Evolutionary conservation across 202 grass and related monocot genomes (phyloP).

Genomic region (Bolboschoenoplectus hybrid): DNA sequence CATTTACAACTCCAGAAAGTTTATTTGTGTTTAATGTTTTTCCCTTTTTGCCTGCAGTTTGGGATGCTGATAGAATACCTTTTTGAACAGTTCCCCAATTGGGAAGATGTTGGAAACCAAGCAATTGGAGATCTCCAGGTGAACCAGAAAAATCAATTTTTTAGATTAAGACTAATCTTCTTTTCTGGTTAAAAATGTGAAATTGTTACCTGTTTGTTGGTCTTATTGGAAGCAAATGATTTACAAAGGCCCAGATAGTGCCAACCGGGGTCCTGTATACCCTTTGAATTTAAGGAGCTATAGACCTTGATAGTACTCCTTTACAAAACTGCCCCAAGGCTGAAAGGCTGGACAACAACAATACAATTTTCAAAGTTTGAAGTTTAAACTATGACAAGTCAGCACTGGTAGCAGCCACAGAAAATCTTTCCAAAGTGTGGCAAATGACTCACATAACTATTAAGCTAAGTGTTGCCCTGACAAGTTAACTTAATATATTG

Average conservation of each 20-base stretch:
- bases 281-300: background rate
- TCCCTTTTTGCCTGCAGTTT: constrained; percentile 64
- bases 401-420: background rate
- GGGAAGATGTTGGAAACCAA: constrained; percentile 86
- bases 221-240: background rate
- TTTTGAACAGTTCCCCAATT: constrained; percentile 90
- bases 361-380: background rate
- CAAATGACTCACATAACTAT: background rate
- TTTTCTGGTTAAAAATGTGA: background rate
- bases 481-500: background rate
- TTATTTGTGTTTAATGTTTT: background rate
- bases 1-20: background rate
- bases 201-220: background rate
- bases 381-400: constrained; percentile 11
- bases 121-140: constrained; percentile 99
- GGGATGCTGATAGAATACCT: constrained; percentile 95
- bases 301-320: background rate
- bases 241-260: background rate
- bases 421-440: background rate
- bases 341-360: background rate
- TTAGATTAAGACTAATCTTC: background rate
- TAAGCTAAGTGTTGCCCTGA: background rate
- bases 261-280: background rate
- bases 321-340: background rate
- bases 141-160: background rate